These are phyloP conservation scores for Colletotrichum sidae DNA, from an alignment of 2,329 filamentous ascomycete species.

Conservation along the genomic window DNA sequence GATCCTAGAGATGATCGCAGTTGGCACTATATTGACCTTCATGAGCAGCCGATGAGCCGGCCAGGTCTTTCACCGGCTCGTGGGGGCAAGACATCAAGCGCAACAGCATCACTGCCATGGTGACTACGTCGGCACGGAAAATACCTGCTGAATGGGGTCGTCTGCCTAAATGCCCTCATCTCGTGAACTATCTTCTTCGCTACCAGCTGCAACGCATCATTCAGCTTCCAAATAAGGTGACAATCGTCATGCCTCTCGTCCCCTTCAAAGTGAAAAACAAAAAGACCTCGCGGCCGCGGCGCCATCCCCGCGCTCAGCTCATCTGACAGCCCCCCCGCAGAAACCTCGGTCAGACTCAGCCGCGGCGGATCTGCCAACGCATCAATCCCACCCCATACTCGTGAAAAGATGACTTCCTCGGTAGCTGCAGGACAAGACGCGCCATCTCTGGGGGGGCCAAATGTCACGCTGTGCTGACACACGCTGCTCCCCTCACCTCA, in stretches of 20 bases:
- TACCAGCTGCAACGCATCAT: conserved; percentile 3
- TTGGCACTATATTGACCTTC: not conserved
- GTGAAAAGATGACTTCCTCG: not conserved
- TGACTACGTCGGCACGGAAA: not conserved
- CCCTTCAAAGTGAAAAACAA: conserved; percentile 1
- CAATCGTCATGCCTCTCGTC: not conserved
- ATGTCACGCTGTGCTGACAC: conserved; percentile 34
- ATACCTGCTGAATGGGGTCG: conserved; percentile 7
- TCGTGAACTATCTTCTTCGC: not conserved
- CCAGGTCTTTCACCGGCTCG: not conserved
- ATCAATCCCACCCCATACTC: conserved; percentile 31
- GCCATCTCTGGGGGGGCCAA: conserved; percentile 6
- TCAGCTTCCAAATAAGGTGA: conserved; percentile 5
- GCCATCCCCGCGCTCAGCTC: conserved; percentile 10
- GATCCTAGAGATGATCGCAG: no score
- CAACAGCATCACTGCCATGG: not conserved
- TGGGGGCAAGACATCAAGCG: not conserved
- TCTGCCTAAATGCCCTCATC: conserved; percentile 7
- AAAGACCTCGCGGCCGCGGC: conserved; percentile 6
- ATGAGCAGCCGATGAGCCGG: not conserved
- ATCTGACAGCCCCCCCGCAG: conserved; percentile 9
- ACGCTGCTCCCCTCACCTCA: not conserved
- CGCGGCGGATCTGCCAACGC: conserved; percentile 31
- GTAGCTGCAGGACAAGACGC: not conserved
- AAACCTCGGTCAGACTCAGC: conserved; percentile 26